These are phyloP conservation scores for Mortierella sp. DNA, from an alignment of 371 early-diverging fungal genomes.

Conservation along the genomic window DNA sequence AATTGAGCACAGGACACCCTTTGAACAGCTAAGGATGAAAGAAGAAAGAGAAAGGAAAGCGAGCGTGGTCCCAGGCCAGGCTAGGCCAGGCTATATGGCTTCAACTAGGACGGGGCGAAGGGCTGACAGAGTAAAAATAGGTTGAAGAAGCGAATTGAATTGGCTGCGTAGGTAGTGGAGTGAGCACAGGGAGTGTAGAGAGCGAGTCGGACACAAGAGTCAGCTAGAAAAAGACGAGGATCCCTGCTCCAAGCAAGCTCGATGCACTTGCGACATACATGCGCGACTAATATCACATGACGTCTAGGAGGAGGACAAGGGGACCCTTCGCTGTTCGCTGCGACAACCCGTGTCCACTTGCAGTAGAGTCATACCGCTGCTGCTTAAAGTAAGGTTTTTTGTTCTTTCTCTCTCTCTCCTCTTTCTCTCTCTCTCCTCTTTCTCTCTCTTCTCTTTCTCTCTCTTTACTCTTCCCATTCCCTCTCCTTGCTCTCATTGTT, in stretches of 20 bases:
- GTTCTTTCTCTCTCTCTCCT: not conserved
- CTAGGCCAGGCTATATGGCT: not conserved
- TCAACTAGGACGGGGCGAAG: not conserved
- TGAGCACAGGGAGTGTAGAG: not conserved
- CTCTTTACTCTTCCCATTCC: not conserved
- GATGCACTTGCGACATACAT: no score
- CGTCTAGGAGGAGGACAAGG: no score
- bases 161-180: not conserved
- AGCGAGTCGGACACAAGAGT: not conserved
- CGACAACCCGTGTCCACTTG: no score
- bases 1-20: not conserved
- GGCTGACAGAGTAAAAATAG: not conserved
- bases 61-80: not conserved
- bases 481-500: no score
- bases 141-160: not conserved
- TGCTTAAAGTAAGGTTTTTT: no score
- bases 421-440: not conserved
- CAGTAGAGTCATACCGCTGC: no score
- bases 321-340: no score
- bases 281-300: no score
- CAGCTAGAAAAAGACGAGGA: no score
- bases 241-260: no score
- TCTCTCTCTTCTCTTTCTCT: not conserved
- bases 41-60: not conserved
- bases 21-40: not conserved